A percentile compares a stretch with the other conserved stretches of the same genome.
Conservation (phyloP, 2,329 filamentous ascomycete genomes). For the Akanthomyces dipterigenus region DNA sequence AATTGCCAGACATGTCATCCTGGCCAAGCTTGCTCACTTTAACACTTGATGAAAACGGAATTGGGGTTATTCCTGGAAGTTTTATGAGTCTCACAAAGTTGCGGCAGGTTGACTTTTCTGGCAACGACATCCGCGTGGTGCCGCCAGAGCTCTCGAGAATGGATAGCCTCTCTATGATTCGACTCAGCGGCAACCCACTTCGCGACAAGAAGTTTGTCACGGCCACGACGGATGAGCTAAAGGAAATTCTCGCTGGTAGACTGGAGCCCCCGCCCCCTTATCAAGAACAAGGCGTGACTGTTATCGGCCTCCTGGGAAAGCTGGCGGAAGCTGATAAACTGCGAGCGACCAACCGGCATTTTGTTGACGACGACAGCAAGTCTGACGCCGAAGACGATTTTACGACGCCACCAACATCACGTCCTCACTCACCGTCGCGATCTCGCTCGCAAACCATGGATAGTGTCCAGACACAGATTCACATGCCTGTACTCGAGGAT, state of each 20-base stretch:
- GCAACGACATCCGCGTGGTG: conserved; percentile 72
- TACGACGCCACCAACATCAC: conserved; percentile 50
- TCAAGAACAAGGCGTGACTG: conserved; percentile 23
- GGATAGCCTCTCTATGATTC: conserved; percentile 67
- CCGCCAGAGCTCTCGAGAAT: conserved; percentile 74
- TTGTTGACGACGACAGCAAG: conserved; percentile 33
- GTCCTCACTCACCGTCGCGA: conserved; percentile 41
- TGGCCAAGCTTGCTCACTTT: conserved; percentile 71
- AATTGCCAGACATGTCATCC: conserved; percentile 64
- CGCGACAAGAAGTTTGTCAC: conserved; percentile 80
- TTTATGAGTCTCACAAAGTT: conserved; percentile 63
- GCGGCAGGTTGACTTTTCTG: conserved; percentile 73
- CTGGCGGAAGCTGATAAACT: conserved; percentile 27
- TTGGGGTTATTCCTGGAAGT: conserved; percentile 68
- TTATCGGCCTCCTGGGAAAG: conserved; percentile 18
- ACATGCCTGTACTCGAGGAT: conserved; percentile 37
- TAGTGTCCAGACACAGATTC: conserved; percentile 37
- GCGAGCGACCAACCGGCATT: conserved; percentile 1
- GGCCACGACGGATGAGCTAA: conserved; percentile 75
- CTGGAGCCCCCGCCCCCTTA: conserved; percentile 51
- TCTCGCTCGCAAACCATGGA: conserved; percentile 42
- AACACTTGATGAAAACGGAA: conserved; percentile 73
- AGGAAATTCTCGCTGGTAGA: conserved; percentile 61
- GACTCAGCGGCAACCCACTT: conserved; percentile 82
- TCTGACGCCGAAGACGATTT: conserved; percentile 50